A percentile compares a stretch with the other conserved stretches of the same genome.
These are phyloP conservation scores for Rosa multiflora DNA, from an alignment of 306 rosid genomes.

Conservation along the genomic window DNA sequence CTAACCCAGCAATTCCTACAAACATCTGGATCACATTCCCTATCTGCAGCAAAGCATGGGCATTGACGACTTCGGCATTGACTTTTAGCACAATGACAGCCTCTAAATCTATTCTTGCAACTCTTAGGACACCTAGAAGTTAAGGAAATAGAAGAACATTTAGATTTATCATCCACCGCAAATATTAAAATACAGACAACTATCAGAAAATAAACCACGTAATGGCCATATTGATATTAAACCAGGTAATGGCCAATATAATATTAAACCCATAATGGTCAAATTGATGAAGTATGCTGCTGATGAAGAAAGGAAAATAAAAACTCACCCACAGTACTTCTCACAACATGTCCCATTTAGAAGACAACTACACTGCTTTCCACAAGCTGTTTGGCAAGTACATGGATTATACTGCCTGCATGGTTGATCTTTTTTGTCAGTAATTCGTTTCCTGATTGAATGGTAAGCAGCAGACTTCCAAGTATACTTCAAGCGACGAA, in stretches of 20 bases:
- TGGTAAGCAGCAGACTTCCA: conserved; percentile 99
- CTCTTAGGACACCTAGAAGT: conserved; percentile 76
- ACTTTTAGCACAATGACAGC: conserved; percentile 98
- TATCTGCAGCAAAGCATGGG: conserved; percentile 99
- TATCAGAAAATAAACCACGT: conserved; percentile 14
- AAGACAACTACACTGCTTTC: conserved; percentile 96
- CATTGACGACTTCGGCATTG: conserved; percentile 98
- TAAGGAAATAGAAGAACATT: neutral
- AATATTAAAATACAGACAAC: neutral
- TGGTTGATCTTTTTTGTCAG: conserved; percentile 96
- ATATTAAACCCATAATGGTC: neutral
- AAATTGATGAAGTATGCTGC: neutral
- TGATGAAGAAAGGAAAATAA: conserved; percentile 22
- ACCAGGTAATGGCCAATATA: conserved; percentile 12
- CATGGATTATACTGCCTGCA: conserved; percentile 99
- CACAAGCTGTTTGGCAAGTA: conserved; percentile 90
- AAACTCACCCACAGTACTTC: conserved; percentile 95
- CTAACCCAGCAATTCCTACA: conserved; percentile 99
- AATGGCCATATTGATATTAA: conserved; percentile 18
- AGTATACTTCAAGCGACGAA: conserved; percentile 95
- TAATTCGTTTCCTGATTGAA: conserved; percentile 92
- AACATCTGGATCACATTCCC: conserved; percentile 98
- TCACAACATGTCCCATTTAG: conserved; percentile 96
- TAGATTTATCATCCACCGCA: neutral
- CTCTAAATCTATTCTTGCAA: conserved; percentile 94